Percentiles rank a stretch among this genome's conserved stretches.
phyloP scores from a whole-genome alignment of 306 rosid species.

The Betula pendula region DNA sequence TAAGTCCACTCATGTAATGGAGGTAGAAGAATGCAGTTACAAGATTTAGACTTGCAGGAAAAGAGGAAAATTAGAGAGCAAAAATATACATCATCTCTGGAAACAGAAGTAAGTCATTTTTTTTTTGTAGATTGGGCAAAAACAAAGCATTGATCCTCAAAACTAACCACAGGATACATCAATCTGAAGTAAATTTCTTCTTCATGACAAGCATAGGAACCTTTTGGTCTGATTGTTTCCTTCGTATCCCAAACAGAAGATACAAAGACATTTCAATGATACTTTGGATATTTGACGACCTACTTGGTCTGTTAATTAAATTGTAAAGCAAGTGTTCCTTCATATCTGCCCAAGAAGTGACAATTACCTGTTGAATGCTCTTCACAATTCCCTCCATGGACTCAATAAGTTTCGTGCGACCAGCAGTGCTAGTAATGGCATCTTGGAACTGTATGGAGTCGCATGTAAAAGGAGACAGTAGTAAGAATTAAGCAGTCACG shows the following conservation, averaged over 20 bases:
- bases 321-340: slow-evolving; percentile 5
- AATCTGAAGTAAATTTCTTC: not conserved
- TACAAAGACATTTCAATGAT: not conserved
- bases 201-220: not conserved
- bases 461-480: not conserved
- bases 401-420: slow-evolving; percentile 68
- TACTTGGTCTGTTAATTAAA: not conserved
- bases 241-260: not conserved
- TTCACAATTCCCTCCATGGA: slow-evolving; percentile 94
- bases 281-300: slow-evolving; percentile 1
- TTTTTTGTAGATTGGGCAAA: no score
- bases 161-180: not conserved
- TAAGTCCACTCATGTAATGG: not conserved
- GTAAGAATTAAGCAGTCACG: not conserved
- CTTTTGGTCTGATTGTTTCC: not conserved
- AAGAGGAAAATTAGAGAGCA: no score
- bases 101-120: no score
- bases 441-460: slow-evolving; percentile 71
- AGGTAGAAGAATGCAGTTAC: no score
- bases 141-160: not conserved
- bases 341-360: slow-evolving; percentile 16
- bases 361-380: slow-evolving; percentile 83
- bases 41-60: no score
- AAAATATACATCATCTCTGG: no score
- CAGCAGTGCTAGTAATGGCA: slow-evolving; percentile 69